A percentile compares a stretch with the other conserved stretches of the same genome.
Evolutionary conservation across 805 yeast genomes (phyloP).

Genomic region (Soucietia sequanensis): DNA sequence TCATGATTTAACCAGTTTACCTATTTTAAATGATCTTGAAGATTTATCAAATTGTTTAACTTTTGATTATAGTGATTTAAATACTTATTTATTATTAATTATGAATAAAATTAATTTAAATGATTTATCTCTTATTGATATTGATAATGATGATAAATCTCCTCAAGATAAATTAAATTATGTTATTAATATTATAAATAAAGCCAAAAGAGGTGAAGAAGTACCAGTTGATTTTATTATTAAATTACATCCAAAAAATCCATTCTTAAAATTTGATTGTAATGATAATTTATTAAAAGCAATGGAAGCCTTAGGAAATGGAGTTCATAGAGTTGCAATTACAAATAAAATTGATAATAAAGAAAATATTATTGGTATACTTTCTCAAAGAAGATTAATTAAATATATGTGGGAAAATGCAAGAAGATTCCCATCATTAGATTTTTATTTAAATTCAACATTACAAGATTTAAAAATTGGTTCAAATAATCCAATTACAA

Average conservation of each 20-base stretch:
- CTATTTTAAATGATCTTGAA: slow-evolving; percentile 55
- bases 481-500: slow-evolving; percentile 64
- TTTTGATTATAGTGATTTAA: slow-evolving; percentile 89
- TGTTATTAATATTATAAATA: slow-evolving; percentile 43
- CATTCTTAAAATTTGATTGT: slow-evolving; percentile 76
- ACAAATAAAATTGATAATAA: slow-evolving; percentile 43
- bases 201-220: slow-evolving; percentile 82
- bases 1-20: slow-evolving; percentile 80
- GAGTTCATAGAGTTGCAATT: slow-evolving; percentile 92
- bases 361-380: slow-evolving; percentile 66
- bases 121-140: slow-evolving; percentile 31
- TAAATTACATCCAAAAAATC: slow-evolving; percentile 81
- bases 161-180: slow-evolving; percentile 33
- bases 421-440: slow-evolving; percentile 78
- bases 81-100: slow-evolving; percentile 79
- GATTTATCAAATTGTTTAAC: slow-evolving; percentile 69
- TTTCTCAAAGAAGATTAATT: slow-evolving; percentile 87
- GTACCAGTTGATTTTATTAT: slow-evolving; percentile 91
- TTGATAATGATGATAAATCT: slow-evolving; percentile 20
- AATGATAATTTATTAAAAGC: slow-evolving; percentile 67
- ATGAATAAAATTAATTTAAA: slow-evolving; percentile 60
- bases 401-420: slow-evolving; percentile 92
- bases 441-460: slow-evolving; percentile 65
- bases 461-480: slow-evolving; percentile 78
- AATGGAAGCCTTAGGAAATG: slow-evolving; percentile 86